Base-by-base conservation (phyloP, 352 stramenopile species). In the Phytophthora colocasiae region DNA sequence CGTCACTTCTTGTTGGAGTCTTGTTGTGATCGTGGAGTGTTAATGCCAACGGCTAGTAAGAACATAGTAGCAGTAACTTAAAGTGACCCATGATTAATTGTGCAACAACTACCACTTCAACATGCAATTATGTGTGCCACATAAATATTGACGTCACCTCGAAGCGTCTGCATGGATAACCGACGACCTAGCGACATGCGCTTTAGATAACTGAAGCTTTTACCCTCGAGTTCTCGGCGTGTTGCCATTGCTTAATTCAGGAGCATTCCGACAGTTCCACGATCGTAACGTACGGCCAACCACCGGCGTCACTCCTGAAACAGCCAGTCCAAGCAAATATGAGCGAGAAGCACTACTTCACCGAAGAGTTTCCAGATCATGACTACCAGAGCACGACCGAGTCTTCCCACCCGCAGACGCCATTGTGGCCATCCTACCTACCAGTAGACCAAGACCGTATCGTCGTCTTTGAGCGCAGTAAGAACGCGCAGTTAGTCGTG, bases 401-500 rank as follows among this genome's bases (percentile, higher is more conserved):
- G 45, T 92, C 83, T 0, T 53, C 69, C 14, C 81, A 93, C 44
- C 26, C 68, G 29, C 83, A 92, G 69, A 88, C 75, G 48, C 74
- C 87, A 49, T 68, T 91, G 39, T 93, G 85, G 85, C 85, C 85
- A 26, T 52, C 73, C 47, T 93, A 93, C 40, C 71, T 93, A 52
- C 73, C 85, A 14, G 63, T 77, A 48, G 46, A 85, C 48, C 63
- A 87, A 53, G 78, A 91, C 68, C 85, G 83, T 8, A 58, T 92
- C 47, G 75, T 88, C 62, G 71, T 93, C 58, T 92, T 93, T 40
- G 85, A 93, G 66, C 85, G 85, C 63, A 90, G 77, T 49, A 93
- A 93, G 73, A 93, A 93, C 56, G 85, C 85, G 36, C 85, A 93
- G 64, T 78, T 93, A 27, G 81, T 93, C 17, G 81, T 93, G 29